phyloP scores from a whole-genome alignment of 306 rosid genomes.

The Corylus avellana region DNA sequence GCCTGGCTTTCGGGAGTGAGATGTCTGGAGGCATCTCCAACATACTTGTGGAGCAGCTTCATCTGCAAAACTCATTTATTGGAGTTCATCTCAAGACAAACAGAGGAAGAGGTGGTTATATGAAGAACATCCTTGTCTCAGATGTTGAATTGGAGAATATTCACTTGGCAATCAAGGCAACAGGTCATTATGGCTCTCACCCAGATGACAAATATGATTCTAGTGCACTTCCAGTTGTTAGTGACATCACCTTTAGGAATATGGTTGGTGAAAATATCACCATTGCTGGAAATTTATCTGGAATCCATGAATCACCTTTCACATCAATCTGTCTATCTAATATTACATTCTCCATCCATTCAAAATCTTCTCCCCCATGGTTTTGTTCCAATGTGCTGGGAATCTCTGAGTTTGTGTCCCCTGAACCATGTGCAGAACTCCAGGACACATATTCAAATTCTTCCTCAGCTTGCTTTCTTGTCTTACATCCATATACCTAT shows the following conservation, averaged over 20 bases:
- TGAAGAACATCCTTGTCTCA: slow-evolving; percentile 42
- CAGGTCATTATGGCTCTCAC: slow-evolving; percentile 53
- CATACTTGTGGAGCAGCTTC: slow-evolving; percentile 40
- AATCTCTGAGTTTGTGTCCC: slow-evolving; percentile 41
- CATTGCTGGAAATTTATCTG: slow-evolving; percentile 57
- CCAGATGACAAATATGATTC: slow-evolving; percentile 65
- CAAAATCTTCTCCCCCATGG: slow-evolving; percentile 46
- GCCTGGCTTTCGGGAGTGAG: slow-evolving; percentile 62
- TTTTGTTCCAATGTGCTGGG: slow-evolving; percentile 49
- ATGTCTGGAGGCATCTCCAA: slow-evolving; percentile 71
- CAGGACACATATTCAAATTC: slow-evolving; percentile 27
- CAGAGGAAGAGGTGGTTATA: slow-evolving; percentile 65
- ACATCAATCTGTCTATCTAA: slow-evolving; percentile 51
- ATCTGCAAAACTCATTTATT: slow-evolving; percentile 35
- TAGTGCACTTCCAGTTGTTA: slow-evolving; percentile 45
- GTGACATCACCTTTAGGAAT: slow-evolving; percentile 41
- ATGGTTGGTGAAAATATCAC: slow-evolving; percentile 46
- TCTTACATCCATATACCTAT: slow-evolving; percentile 18
- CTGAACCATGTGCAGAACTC: slow-evolving; percentile 51
- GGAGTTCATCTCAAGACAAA: slow-evolving; percentile 60
- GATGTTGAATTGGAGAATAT: slow-evolving; percentile 38
- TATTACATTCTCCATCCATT: slow-evolving; percentile 36
- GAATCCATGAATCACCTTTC: slow-evolving; percentile 45
- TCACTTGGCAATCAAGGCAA: slow-evolving; percentile 39
- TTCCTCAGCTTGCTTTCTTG: slow-evolving; percentile 33